Base-by-base conservation (phyloP, 441 rosid genomes). In the Adansonia gregorii region DNA sequence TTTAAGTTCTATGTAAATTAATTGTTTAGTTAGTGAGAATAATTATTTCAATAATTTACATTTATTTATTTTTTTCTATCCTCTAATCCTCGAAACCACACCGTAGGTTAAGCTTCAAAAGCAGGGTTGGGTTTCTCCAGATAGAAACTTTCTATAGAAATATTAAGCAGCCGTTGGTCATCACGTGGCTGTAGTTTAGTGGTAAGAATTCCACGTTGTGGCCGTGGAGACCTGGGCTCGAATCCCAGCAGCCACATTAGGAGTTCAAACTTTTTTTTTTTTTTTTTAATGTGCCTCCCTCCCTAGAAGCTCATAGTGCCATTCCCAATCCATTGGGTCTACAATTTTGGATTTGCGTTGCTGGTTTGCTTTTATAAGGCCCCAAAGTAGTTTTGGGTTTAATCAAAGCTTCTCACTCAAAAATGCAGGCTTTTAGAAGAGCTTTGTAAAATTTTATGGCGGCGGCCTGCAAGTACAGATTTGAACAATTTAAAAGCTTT, bases 161-260 rank as follows among this genome's bases (percentile, higher is more conserved):
- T 24, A 24, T 24, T 35, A 35, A 35, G 39, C 1, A 1, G 3
- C 4, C 4, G 3, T 35, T 35, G 39, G 0, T 0, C 3, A 45
- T 4, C 0, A 3, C 0, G 86, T 88, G 91, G 87, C 85, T 86
- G 86, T 84, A 88, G 91, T 87, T 88, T 87, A 87, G 91, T 85
- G 89, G 89, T 87, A 73, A 85, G 88, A 86, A 82, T 86, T 81
- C 80, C 83, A 88, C 88, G 90, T 87, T 88, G 84, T 83, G 86
- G 88, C 87, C 84, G 86, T 82, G 77, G 80, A 82, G 85, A 79
- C 78, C 88, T 83, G 87, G 89, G 84, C 87, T 88, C 86, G 87
- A 85, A 87, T 87, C 89, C 92, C 68, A 77, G 51, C 59, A 77
- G 75, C 79, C 75, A 68, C 60, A 68, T n/a, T n/a, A n/a, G n/a